phyloP scores from a whole-genome alignment of 176 grass and related monocot species.

The Ensete glaucum region DNA sequence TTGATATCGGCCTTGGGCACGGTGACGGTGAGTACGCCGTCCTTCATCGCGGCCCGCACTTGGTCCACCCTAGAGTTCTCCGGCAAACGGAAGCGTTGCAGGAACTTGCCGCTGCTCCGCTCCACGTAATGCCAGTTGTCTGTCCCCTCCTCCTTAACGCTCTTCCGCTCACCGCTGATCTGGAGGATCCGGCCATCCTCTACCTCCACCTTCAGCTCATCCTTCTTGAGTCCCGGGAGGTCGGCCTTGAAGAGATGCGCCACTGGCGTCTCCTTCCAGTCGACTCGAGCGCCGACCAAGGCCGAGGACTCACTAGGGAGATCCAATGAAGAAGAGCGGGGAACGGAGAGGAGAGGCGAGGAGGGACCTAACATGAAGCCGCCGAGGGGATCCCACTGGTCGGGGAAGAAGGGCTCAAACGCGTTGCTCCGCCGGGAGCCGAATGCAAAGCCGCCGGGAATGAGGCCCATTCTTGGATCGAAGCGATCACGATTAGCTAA shows the following conservation, averaged over 20 bases:
- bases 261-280: slow-evolving; percentile 2
- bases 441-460: neutral
- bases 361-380: neutral
- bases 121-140: neutral
- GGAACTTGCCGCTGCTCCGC: neutral
- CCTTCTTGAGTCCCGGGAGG: slow-evolving; percentile 12
- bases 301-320: neutral
- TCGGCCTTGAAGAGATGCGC: slow-evolving; percentile 12
- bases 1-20: neutral
- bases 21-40: neutral
- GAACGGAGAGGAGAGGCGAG: neutral
- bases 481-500: too few relatives aligned
- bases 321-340: neutral
- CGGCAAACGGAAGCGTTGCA: neutral
- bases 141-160: neutral
- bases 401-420: neutral
- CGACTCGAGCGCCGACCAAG: neutral
- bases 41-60: neutral
- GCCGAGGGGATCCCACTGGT: neutral
- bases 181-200: neutral
- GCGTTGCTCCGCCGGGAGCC: neutral
- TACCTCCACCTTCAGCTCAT: slow-evolving; percentile 1
- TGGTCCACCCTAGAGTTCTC: neutral
- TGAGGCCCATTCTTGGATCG: neutral
- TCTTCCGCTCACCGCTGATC: slow-evolving; percentile 5